Conservation (phyloP, 2,329 filamentous ascomycete genomes). For the Colletotrichum sansevieriae region DNA sequence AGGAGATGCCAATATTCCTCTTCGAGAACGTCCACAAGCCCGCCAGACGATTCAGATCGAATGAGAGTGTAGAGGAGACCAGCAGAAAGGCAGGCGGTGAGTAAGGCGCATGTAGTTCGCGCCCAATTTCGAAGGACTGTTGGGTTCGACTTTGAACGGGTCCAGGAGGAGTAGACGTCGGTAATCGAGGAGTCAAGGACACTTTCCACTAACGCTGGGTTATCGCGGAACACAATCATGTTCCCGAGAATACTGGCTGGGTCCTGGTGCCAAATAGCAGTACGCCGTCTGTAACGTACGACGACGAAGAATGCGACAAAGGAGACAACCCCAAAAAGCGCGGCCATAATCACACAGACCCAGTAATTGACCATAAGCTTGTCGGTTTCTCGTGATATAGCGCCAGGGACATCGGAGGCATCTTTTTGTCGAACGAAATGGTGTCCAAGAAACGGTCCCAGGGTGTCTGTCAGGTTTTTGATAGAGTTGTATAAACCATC, state of each 20-base stretch:
- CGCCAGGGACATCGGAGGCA: neutral
- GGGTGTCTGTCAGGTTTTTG: slow-evolving; percentile 4
- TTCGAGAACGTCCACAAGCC: neutral
- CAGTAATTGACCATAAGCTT: slow-evolving; percentile 17
- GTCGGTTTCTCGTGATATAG: neutral
- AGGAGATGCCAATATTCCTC: slow-evolving; percentile 24
- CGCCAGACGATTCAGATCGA: slow-evolving; percentile 4
- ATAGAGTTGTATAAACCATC: slow-evolving; percentile 7
- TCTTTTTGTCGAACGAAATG: slow-evolving; percentile 6
- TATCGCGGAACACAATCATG: slow-evolving; percentile 7
- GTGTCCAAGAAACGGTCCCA: slow-evolving; percentile 14
- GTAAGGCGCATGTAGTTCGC: neutral
- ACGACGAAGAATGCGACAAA: neutral
- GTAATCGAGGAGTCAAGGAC: neutral
- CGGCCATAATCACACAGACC: slow-evolving; percentile 21
- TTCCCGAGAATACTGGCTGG: slow-evolving; percentile 16
- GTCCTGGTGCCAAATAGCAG: slow-evolving; percentile 17
- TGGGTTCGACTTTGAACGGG: neutral
- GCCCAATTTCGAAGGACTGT: slow-evolving; percentile 9
- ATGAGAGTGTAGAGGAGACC: slow-evolving; percentile 11
- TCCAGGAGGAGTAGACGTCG: neutral
- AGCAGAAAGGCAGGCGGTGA: neutral
- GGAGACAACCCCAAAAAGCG: neutral
- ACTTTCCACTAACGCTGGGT: neutral
- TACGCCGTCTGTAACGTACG: neutral